phyloP scores from a whole-genome alignment of 2,329 filamentous ascomycete genomes.

The Huntiella omanensis region DNA sequence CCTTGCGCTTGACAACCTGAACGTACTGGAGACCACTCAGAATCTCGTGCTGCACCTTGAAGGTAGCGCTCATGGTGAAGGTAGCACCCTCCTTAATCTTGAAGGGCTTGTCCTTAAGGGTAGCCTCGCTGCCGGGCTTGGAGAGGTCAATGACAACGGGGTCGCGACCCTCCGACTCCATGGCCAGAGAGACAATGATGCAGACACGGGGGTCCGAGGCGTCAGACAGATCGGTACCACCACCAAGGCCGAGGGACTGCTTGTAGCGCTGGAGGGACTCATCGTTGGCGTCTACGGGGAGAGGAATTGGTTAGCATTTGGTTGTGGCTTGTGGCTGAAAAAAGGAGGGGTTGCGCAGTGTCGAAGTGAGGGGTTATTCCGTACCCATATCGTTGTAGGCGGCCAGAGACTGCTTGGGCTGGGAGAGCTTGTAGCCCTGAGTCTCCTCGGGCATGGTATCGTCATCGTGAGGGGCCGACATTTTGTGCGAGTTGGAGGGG shows the following conservation, averaged over 20 bases:
- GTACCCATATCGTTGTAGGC: slow-evolving; percentile 84
- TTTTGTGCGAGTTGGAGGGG: too few species aligned
- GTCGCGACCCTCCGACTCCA: slow-evolving; percentile 64
- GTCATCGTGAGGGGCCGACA: slow-evolving; percentile 42
- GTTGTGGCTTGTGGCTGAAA: not conserved
- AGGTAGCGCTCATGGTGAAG: slow-evolving; percentile 87
- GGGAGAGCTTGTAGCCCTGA: slow-evolving; percentile 91
- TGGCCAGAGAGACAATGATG: slow-evolving; percentile 78
- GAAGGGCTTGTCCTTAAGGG: slow-evolving; percentile 82
- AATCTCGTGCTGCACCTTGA: slow-evolving; percentile 94
- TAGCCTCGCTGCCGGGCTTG: slow-evolving; percentile 49
- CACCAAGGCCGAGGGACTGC: slow-evolving; percentile 74
- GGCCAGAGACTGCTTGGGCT: slow-evolving; percentile 88
- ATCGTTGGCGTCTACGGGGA: slow-evolving; percentile 44
- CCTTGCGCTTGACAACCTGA: slow-evolving; percentile 80
- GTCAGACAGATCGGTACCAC: slow-evolving; percentile 52
- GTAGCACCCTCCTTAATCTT: slow-evolving; percentile 89
- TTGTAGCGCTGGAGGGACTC: slow-evolving; percentile 97
- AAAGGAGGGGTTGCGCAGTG: not conserved
- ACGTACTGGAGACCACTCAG: slow-evolving; percentile 90
- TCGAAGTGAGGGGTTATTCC: not conserved
- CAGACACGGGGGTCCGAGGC: slow-evolving; percentile 73
- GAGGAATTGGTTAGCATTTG: slow-evolving; percentile 3
- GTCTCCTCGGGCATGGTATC: slow-evolving; percentile 77
- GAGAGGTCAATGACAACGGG: slow-evolving; percentile 84